Evolutionary conservation across 495 filamentous ascomycete species (phyloP).

Genomic region (Penicillium parvum): DNA sequence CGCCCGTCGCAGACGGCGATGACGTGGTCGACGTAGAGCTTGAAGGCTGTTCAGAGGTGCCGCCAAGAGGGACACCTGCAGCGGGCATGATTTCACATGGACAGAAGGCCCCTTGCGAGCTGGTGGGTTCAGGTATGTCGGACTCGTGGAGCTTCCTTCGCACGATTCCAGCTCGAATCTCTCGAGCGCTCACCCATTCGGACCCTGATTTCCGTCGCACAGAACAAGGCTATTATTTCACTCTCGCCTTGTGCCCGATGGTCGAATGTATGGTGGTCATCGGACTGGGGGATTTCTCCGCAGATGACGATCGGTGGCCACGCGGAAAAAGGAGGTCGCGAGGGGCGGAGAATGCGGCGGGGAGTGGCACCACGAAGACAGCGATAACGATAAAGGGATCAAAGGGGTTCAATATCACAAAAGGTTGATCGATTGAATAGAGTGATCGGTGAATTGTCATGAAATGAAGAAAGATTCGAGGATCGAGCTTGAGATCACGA

Average conservation of each 20-base stretch:
- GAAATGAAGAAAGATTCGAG: not conserved
- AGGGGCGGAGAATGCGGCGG: constrained; percentile 24
- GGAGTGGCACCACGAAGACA: not conserved
- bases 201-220: not conserved
- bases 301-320: constrained; percentile 23
- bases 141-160: constrained; percentile 8
- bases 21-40: constrained; percentile 10
- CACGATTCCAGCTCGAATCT: constrained; percentile 14
- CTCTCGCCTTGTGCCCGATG: constrained; percentile 5
- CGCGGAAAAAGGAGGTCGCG: constrained; percentile 23
- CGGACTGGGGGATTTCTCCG: constrained; percentile 21
- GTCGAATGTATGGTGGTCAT: constrained; percentile 18
- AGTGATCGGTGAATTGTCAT: too few relatives aligned
- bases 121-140: constrained; percentile 5
- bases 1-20: constrained; percentile 6
- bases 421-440: too few relatives aligned
- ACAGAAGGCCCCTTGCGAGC: constrained; percentile 11
- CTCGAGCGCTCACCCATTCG: constrained; percentile 23
- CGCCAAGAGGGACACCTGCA: constrained; percentile 17
- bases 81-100: constrained; percentile 31
- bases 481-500: not conserved
- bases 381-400: too few relatives aligned
- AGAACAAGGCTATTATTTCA: not conserved
- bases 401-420: not conserved
- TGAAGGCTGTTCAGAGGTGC: constrained; percentile 15